A percentile compares a stretch with the other conserved stretches of the same genome.
Evolutionary conservation across 2,329 filamentous ascomycete species (phyloP).

Genomic region (Colletotrichum sp.): DNA sequence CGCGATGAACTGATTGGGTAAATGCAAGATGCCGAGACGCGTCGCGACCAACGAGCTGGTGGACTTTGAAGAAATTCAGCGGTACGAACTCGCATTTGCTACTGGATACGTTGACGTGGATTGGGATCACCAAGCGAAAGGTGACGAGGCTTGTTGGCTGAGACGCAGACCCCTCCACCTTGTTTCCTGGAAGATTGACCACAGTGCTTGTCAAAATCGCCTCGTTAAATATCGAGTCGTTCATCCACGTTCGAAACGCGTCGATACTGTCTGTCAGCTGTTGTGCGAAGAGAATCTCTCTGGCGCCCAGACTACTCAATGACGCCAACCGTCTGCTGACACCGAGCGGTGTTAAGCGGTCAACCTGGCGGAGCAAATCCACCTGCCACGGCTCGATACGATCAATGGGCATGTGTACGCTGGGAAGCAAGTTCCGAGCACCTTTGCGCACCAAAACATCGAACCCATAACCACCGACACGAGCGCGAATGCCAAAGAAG

Average conservation of each 20-base stretch:
- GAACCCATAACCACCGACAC: conserved; percentile 59
- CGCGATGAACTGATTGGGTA: conserved; percentile 63
- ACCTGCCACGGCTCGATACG: conserved; percentile 60
- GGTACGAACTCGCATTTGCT: conserved; percentile 64
- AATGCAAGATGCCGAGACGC: conserved; percentile 64
- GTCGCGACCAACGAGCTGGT: conserved; percentile 65
- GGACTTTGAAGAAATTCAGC: conserved; percentile 68
- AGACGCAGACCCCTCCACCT: conserved; percentile 4
- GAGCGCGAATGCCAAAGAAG: conserved; percentile 61
- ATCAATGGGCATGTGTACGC: conserved; percentile 57
- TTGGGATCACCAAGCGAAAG: conserved; percentile 67
- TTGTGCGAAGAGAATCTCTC: conserved; percentile 48
- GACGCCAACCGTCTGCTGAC: conserved; percentile 43
- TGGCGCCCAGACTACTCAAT: conserved; percentile 39
- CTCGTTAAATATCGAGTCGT: conserved; percentile 50
- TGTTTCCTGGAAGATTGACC: conserved; percentile 42
- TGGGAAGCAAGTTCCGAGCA: conserved; percentile 65
- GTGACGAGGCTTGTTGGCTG: conserved; percentile 47
- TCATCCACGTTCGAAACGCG: conserved; percentile 44
- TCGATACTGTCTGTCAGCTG: conserved; percentile 49
- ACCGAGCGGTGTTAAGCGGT: conserved; percentile 44
- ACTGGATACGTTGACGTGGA: conserved; percentile 59
- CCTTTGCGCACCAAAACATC: conserved; percentile 66
- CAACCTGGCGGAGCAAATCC: conserved; percentile 57
- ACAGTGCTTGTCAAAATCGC: conserved; percentile 48